phyloP scores from a whole-genome alignment of 495 filamentous ascomycete genomes.

The Penicillium pancosmium region DNA sequence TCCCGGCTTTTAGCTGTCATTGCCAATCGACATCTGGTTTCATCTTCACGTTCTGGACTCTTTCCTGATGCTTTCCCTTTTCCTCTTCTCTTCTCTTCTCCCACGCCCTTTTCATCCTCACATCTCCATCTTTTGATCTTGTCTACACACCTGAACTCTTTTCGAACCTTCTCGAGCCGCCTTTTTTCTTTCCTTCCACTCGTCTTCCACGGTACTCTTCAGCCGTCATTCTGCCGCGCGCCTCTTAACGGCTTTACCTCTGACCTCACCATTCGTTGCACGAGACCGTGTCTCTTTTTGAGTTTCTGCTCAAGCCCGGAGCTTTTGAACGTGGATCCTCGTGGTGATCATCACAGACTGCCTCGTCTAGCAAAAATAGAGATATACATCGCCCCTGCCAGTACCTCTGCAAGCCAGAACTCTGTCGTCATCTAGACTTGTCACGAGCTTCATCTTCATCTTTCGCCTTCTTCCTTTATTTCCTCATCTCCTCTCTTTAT shows the following conservation, averaged over 20 bases:
- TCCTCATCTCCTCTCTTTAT: slow-evolving; percentile 4
- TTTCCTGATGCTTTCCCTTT: slow-evolving; percentile 14
- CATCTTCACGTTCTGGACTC: slow-evolving; percentile 16
- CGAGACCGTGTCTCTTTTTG: slow-evolving; percentile 21
- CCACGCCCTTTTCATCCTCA: slow-evolving; percentile 6
- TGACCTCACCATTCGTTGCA: slow-evolving; percentile 33
- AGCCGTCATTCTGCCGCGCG: slow-evolving; percentile 19
- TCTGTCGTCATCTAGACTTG: slow-evolving; percentile 15
- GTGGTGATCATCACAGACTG: neutral
- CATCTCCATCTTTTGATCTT: slow-evolving; percentile 8
- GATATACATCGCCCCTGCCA: no score
- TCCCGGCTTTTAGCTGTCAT: neutral
- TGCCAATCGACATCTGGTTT: slow-evolving; percentile 1
- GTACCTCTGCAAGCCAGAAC: neutral
- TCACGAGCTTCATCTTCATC: slow-evolving; percentile 16
- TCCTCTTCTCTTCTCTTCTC: slow-evolving; percentile 2
- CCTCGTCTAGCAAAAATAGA: no score
- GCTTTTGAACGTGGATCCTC: slow-evolving; percentile 5
- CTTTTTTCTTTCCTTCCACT: slow-evolving; percentile 11
- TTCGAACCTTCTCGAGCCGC: no score
- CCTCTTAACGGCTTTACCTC: slow-evolving; percentile 10
- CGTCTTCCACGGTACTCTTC: slow-evolving; percentile 24
- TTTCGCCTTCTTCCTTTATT: neutral
- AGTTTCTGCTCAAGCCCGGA: slow-evolving; percentile 18
- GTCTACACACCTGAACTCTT: slow-evolving; percentile 15